Evolutionary conservation across 176 grass and related monocot genomes (phyloP), one percentile per base, ranked within the genome.

Genomic region (Oryza officinalis): DNA sequence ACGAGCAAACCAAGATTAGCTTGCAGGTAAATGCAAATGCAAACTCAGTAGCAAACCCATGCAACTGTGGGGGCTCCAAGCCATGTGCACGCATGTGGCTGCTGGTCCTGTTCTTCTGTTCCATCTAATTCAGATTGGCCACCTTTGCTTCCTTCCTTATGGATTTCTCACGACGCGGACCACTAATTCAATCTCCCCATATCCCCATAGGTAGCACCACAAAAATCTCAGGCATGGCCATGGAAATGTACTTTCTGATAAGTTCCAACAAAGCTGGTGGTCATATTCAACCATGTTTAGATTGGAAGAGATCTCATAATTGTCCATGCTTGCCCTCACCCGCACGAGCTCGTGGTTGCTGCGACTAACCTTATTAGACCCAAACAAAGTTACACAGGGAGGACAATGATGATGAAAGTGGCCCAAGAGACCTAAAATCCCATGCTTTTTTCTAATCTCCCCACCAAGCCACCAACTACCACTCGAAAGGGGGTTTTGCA

Each of bases 71-170:
- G 82, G 75, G 27, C 80, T 88, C 60, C 41, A 72, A 72, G 57
- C 74, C 86, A 88, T 88, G 80, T 83, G 80, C 80, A 59, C 1
- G 45, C 86, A 88, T 83, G 86, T 88, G 80, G 67, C 86, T 83
- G 44, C 52, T 57, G 52, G 80, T 83, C 80, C 80, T 83, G 54
- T 73, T 72, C 67, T 83, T 78, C 20, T 54, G 67, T 83, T 79
- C 57, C 86, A 88, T 72, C 86, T 33, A 83, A 88, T 79, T 83
- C 74, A 72, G 80, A 77, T 72, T 40, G 80, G 50, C 41, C 80
- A 83, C 50, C 73, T 49, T 75, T 52, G 50, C 63, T 80, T 67
- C 17, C 63, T 75, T 75, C 71, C 47, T 20, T 75, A 76, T 46
- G 35, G 63, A 81, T 81, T 75, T 76, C 71, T 75, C 63, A 81